These are phyloP conservation scores for Blastobotrys muscicola DNA, from an alignment of 805 yeast species.

Conservation along the genomic window DNA sequence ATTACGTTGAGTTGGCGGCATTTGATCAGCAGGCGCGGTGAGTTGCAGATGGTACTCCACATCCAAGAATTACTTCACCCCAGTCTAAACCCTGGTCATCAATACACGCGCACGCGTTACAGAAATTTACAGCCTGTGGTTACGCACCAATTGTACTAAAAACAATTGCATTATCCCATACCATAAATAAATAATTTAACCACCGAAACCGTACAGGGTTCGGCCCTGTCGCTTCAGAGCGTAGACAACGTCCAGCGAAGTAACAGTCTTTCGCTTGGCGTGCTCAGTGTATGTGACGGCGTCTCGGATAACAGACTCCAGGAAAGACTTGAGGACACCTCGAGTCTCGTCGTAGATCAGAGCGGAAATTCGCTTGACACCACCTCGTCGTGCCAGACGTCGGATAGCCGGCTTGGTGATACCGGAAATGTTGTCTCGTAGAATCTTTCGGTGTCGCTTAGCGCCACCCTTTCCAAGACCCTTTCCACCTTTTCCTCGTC, in stretches of 20 bases:
- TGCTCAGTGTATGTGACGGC: conserved; percentile 99
- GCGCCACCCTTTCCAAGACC: conserved; percentile 99
- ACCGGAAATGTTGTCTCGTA: conserved; percentile 99
- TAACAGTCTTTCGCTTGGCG: conserved; percentile 99
- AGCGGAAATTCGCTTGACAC: conserved; percentile 99
- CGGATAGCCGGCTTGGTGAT: conserved; percentile 99
- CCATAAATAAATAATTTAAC: conserved; percentile 40
- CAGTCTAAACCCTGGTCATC: no score
- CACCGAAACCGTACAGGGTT: conserved; percentile 99
- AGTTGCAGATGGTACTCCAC: background rate
- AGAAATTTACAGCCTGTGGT: no score
- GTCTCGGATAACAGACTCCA: conserved; percentile 95
- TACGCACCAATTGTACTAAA: no score
- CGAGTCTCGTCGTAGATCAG: conserved; percentile 97
- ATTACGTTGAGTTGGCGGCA: no score
- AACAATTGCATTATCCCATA: conserved; percentile 1
- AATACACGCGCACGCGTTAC: no score
- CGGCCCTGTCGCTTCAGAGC: conserved; percentile 99
- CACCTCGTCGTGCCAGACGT: conserved; percentile 99
- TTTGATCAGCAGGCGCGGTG: background rate
- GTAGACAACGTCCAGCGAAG: conserved; percentile 96
- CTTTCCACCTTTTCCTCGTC: conserved; percentile 99
- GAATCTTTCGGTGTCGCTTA: conserved; percentile 98
- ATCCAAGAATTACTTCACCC: no score
- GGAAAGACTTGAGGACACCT: conserved; percentile 89